Evolutionary conservation across 495 filamentous ascomycete genomes (phyloP).

Genomic region (Penicillium bovifimosum): DNA sequence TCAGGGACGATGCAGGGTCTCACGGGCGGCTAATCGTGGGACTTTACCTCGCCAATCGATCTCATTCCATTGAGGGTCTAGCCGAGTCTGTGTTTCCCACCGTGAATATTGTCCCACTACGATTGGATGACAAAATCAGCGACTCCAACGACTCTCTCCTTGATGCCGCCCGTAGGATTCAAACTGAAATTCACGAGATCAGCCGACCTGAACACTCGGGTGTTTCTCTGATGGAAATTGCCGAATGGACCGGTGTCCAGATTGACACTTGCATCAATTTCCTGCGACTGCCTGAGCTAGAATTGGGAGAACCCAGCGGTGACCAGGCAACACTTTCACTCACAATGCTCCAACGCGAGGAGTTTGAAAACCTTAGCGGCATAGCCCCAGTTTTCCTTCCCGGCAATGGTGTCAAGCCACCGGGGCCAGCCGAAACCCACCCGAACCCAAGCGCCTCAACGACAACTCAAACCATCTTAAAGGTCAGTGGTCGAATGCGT

Average conservation of each 20-base stretch:
- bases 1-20: neutral
- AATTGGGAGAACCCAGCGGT: conserved; percentile 5
- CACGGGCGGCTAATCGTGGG: conserved; percentile 19
- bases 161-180: conserved; percentile 22
- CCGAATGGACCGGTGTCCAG: conserved; percentile 32
- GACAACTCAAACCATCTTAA: conserved; percentile 15
- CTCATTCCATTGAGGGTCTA: conserved; percentile 23
- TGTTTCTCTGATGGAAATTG: conserved; percentile 31
- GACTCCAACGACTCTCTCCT: conserved; percentile 15
- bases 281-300: conserved; percentile 25
- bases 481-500: conserved; percentile 14
- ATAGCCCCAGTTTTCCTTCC: conserved; percentile 4
- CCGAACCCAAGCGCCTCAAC: conserved; percentile 1
- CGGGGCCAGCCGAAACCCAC: conserved; percentile 3
- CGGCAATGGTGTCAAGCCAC: conserved; percentile 8
- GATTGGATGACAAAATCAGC: conserved; percentile 19
- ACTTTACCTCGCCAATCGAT: conserved; percentile 35
- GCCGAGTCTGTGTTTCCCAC: conserved; percentile 28
- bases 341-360: conserved; percentile 9
- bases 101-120: conserved; percentile 34
- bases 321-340: conserved; percentile 5
- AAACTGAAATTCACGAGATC: conserved; percentile 30
- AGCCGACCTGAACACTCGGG: conserved; percentile 25
- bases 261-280: conserved; percentile 35
- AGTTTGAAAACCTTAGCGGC: conserved; percentile 7